These are phyloP conservation scores for Saccharomycopsis microspora DNA, from an alignment of 805 yeast genomes.

Conservation along the genomic window DNA sequence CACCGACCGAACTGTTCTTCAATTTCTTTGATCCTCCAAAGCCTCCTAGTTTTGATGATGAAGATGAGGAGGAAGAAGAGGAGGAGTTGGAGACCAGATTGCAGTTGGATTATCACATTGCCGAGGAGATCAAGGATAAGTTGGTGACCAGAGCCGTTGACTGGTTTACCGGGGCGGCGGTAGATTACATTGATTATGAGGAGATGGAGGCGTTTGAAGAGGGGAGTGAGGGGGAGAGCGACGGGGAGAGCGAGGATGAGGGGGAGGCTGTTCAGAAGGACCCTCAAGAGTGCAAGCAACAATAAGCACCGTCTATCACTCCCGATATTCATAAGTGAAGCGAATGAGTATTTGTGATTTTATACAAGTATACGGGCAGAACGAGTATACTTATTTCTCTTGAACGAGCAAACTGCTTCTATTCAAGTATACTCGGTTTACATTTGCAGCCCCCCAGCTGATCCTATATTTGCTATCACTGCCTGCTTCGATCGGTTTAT, in stretches of 20 bases:
- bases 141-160: conserved; percentile 93
- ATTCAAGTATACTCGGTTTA: too few species aligned
- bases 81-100: conserved; percentile 73
- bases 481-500: too few species aligned
- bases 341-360: neutral
- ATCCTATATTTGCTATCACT: too few species aligned
- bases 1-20: conserved; percentile 93
- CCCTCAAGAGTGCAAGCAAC: conserved; percentile 71
- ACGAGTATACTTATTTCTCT: too few species aligned
- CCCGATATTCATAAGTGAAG: neutral
- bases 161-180: conserved; percentile 97
- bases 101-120: conserved; percentile 88
- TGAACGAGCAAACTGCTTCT: too few species aligned
- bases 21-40: conserved; percentile 92
- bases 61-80: conserved; percentile 52
- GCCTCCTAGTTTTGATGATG: conserved; percentile 48
- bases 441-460: too few species aligned
- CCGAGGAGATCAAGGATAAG: conserved; percentile 93
- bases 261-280: conserved; percentile 35
- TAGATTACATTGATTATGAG: conserved; percentile 38
- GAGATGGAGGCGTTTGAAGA: conserved; percentile 48
- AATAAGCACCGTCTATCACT: conserved; percentile 5
- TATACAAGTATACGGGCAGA: neutral
- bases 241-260: conserved; percentile 51
- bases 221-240: conserved; percentile 52